Conservation (phyloP, 257 asterid species). For the Scutellaria baicalensis region DNA sequence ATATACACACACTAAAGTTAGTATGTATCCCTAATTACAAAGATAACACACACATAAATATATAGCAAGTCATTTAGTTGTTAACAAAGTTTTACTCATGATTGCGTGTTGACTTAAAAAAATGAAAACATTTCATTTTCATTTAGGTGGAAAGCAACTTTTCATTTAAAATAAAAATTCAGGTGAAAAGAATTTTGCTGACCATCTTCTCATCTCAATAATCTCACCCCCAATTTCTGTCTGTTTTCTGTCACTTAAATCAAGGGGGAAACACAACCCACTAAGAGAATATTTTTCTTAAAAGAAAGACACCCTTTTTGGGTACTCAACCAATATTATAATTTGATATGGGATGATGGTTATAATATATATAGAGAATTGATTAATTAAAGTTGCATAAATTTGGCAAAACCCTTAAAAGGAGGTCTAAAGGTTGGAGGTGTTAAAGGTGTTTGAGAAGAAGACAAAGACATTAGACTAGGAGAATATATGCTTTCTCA, state of each 20-base stretch:
- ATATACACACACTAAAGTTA: not conserved
- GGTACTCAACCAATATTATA: conserved; percentile 11
- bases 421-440: conserved; percentile 62
- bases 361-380: conserved; percentile 6
- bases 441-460: conserved; percentile 43
- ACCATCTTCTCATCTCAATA: no score
- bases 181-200: conserved; percentile 18
- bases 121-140: conserved; percentile 15
- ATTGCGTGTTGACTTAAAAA: conserved; percentile 18
- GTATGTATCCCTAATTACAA: not conserved
- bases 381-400: conserved; percentile 38
- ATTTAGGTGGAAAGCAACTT: conserved; percentile 24
- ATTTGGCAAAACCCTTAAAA: conserved; percentile 57
- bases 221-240: conserved; percentile 4
- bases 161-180: not conserved
- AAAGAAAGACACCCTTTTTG: conserved; percentile 13
- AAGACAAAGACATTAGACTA: conserved; percentile 49
- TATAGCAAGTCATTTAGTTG: not conserved
- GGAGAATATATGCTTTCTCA: conserved; percentile 47
- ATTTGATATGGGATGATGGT: conserved; percentile 3
- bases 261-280: conserved; percentile 22
- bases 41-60: not conserved
- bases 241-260: conserved; percentile 13
- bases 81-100: not conserved
- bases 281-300: not conserved